These are phyloP conservation scores for Raddia guianensis DNA, from an alignment of 176 grass and related monocot genomes.

Conservation along the genomic window DNA sequence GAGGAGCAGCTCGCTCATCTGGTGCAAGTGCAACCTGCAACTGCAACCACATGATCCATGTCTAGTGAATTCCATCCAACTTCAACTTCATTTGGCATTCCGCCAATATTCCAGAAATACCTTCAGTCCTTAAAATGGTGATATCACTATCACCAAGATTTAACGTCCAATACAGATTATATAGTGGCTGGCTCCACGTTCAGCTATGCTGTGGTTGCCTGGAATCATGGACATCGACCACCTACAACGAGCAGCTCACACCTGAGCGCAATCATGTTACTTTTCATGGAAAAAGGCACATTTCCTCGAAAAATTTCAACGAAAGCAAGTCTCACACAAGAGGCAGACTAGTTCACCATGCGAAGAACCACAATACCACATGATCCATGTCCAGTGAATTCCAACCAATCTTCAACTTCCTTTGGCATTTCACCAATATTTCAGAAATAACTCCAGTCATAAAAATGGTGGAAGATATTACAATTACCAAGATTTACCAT, in stretches of 20 bases:
- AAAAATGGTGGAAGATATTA: not conserved
- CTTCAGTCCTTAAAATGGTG: too few species aligned
- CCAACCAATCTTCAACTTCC: not conserved
- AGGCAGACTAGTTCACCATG: too few species aligned
- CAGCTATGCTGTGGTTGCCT: slow-evolving; percentile 2
- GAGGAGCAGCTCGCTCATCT: not conserved
- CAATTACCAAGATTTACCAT: too few species aligned
- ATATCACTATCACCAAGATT: too few species aligned
- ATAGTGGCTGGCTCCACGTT: not conserved
- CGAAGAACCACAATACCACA: too few species aligned
- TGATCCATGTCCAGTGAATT: not conserved
- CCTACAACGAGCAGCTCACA: not conserved
- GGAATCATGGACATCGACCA: slow-evolving; percentile 27
- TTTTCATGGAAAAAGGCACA: slow-evolving; percentile 15
- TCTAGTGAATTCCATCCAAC: too few species aligned
- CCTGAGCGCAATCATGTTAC: slow-evolving; percentile 30
- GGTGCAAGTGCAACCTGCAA: too few species aligned
- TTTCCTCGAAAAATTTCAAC: slow-evolving; percentile 13
- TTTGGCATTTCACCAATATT: not conserved
- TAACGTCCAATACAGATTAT: too few species aligned
- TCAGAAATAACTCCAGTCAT: not conserved
- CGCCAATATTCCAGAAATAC: too few species aligned
- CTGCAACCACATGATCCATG: too few species aligned
- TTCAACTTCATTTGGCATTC: too few species aligned
- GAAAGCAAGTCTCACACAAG: not conserved